Percentiles rank a stretch among this genome's conserved stretches.
Conservation (phyloP, 352 stramenopile species). For the Pythium oligandrum region DNA sequence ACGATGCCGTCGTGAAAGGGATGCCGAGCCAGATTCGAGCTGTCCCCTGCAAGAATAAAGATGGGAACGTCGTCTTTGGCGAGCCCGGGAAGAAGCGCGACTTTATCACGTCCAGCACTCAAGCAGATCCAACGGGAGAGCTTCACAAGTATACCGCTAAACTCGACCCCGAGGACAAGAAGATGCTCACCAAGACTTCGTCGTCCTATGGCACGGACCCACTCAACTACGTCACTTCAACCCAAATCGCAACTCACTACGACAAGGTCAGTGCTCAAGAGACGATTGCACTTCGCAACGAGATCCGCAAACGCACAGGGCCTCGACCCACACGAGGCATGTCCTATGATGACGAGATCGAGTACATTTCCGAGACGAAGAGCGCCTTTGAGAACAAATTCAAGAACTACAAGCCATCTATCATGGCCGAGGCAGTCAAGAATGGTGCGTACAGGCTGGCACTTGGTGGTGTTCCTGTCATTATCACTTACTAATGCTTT, state of each 20-base stretch:
- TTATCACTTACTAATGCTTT: background rate
- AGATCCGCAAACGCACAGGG: conserved; percentile 61
- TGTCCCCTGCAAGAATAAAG: conserved; percentile 49
- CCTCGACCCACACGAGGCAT: conserved; percentile 48
- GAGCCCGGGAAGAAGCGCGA: conserved; percentile 53
- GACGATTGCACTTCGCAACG: conserved; percentile 54
- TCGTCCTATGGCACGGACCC: conserved; percentile 48
- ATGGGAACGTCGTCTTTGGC: conserved; percentile 63
- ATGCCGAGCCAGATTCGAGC: conserved; percentile 5
- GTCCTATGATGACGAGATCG: conserved; percentile 73
- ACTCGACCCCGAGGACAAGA: conserved; percentile 40
- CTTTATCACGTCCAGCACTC: conserved; percentile 48
- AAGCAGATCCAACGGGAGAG: conserved; percentile 55
- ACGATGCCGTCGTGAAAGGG: conserved; percentile 22
- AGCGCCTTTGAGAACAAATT: conserved; percentile 69
- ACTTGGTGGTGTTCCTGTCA: background rate
- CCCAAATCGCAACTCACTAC: conserved; percentile 64
- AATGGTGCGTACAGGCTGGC: conserved; percentile 35
- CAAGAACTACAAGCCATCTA: conserved; percentile 61
- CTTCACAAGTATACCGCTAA: conserved; percentile 59
- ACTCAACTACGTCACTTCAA: conserved; percentile 52
- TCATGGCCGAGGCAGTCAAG: conserved; percentile 73
- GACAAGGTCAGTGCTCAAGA: conserved; percentile 47
- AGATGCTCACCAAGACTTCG: conserved; percentile 58
- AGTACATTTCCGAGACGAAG: conserved; percentile 75